These are phyloP conservation scores for Pestalotiopsis sp. DNA, from an alignment of 2,329 filamentous ascomycete species.

Conservation along the genomic window DNA sequence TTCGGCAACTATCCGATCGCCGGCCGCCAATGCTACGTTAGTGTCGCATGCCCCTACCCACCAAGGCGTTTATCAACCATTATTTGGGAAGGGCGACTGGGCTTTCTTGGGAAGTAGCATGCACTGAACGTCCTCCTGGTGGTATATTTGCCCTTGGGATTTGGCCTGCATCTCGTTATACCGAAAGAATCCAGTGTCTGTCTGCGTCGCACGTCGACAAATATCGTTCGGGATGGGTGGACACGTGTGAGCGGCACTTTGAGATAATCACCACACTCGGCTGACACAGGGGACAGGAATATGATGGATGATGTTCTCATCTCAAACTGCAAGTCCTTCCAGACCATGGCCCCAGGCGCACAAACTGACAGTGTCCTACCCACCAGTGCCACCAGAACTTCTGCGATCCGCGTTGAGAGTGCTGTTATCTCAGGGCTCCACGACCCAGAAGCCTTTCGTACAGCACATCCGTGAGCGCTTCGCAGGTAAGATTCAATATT, in stretches of 20 bases:
- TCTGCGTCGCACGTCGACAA: neutral
- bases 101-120: neutral
- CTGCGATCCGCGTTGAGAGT: slow-evolving; percentile 36
- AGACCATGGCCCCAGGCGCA: neutral
- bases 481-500: neutral
- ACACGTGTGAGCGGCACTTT: slow-evolving; percentile 26
- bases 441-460: slow-evolving; percentile 34
- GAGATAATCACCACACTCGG: neutral
- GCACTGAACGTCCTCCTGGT: neutral
- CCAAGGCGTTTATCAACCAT: neutral
- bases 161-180: neutral
- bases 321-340: slow-evolving; percentile 31
- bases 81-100: neutral
- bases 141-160: neutral
- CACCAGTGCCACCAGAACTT: slow-evolving; percentile 31
- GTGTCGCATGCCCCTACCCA: neutral
- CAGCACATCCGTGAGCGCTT: slow-evolving; percentile 33
- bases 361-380: neutral
- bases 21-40: neutral
- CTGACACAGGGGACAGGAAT: slow-evolving; percentile 27
- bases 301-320: slow-evolving; percentile 46
- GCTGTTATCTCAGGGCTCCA: slow-evolving; percentile 33
- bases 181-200: neutral
- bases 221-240: slow-evolving; percentile 22
- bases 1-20: neutral